Conservation (phyloP, 352 stramenopile genomes). For the Phytopythium helicoides region DNA sequence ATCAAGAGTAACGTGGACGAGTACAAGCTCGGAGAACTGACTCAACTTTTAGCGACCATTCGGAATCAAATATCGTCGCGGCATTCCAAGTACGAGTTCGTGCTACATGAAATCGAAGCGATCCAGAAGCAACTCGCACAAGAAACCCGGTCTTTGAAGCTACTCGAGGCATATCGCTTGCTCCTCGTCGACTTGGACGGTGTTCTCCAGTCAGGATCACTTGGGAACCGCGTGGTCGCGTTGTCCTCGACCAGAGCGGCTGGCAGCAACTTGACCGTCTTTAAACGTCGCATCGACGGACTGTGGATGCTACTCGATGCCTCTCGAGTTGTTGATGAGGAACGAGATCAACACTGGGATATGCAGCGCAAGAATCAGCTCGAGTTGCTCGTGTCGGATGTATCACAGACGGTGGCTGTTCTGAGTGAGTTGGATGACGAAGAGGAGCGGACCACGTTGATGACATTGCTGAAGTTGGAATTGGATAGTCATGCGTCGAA, state of each 20-base stretch:
- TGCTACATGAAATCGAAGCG: no score
- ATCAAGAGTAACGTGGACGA: no score
- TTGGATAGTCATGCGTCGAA: background rate
- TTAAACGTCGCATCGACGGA: background rate
- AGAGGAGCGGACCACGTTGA: background rate
- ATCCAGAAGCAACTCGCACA: no score
- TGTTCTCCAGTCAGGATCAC: no score
- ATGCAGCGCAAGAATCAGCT: conserved; percentile 4
- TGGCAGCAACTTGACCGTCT: background rate
- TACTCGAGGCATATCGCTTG: no score
- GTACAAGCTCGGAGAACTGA: no score
- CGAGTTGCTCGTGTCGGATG: conserved; percentile 4
- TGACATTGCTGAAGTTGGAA: conserved; percentile 1
- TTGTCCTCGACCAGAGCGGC: background rate
- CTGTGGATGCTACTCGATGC: background rate
- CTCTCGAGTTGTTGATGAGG: background rate
- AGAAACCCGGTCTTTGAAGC: no score
- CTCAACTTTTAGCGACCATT: no score
- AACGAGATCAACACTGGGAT: background rate
- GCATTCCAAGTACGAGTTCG: no score
- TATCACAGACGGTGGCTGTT: background rate
- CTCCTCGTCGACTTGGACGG: no score
- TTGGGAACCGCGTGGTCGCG: background rate
- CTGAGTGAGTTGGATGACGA: background rate
- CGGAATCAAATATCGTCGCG: no score